phyloP scores from a whole-genome alignment of 1,139 yeast species.

The Candida tropicalis region DNA sequence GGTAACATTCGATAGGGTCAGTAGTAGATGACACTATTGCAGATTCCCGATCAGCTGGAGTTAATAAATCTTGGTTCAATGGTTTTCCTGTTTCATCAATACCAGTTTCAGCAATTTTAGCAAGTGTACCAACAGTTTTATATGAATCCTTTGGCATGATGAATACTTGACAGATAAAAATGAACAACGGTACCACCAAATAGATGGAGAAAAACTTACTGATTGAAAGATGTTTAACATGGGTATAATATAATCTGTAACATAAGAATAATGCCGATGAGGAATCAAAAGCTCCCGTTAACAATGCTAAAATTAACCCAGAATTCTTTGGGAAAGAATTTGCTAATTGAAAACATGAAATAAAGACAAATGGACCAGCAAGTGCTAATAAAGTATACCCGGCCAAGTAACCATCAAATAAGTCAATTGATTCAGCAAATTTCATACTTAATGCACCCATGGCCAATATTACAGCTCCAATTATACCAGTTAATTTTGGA shows the following conservation, averaged over 20 bases:
- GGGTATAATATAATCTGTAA: constrained; percentile 66
- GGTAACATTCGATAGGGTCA: constrained; percentile 18
- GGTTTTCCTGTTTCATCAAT: constrained; percentile 65
- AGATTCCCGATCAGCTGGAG: constrained; percentile 34
- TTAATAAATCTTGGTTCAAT: constrained; percentile 39
- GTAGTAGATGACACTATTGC: constrained; percentile 2
- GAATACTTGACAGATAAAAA: constrained; percentile 67
- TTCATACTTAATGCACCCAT: constrained; percentile 55
- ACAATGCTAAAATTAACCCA: constrained; percentile 44
- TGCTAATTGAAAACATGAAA: constrained; percentile 49
- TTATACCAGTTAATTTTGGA: constrained; percentile 75
- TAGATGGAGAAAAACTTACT: constrained; percentile 65
- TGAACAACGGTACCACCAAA: constrained; percentile 72
- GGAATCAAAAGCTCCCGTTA: constrained; percentile 51
- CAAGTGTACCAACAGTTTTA: constrained; percentile 68
- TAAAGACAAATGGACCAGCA: constrained; percentile 51
- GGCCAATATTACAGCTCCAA: constrained; percentile 64
- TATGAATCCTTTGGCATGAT: constrained; percentile 82
- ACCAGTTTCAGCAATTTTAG: constrained; percentile 69
- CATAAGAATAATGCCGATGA: constrained; percentile 51
- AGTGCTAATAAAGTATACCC: constrained; percentile 47
- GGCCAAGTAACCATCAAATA: constrained; percentile 39
- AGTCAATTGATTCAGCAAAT: constrained; percentile 27
- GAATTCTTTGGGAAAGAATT: constrained; percentile 47
- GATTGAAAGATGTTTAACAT: constrained; percentile 34